Conservation (phyloP, 2,329 filamentous ascomycete genomes). For the Verticillium tricorpus region DNA sequence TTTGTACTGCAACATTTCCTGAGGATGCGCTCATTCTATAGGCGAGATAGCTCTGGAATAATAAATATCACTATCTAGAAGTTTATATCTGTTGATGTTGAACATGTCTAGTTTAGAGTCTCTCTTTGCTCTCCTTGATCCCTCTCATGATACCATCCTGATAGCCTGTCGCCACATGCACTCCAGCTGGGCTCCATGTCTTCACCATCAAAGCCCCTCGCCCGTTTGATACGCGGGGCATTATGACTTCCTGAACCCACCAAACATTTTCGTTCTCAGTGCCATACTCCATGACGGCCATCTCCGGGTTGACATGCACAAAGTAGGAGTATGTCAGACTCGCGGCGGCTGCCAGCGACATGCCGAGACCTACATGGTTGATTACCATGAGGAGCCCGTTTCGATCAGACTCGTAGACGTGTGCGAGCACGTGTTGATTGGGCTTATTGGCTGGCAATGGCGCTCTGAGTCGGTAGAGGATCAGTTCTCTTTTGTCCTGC, state of each 20-base stretch:
- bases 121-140: conserved; percentile 14
- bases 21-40: too few relatives aligned
- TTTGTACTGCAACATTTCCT: too few relatives aligned
- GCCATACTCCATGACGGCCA: conserved; percentile 38
- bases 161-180: conserved; percentile 50
- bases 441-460: conserved; percentile 34
- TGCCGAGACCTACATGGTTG: conserved; percentile 44
- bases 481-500: conserved; percentile 41
- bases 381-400: conserved; percentile 49
- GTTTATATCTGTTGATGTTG: too few relatives aligned
- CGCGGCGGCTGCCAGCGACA: conserved; percentile 33
- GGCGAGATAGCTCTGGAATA: too few relatives aligned
- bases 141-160: conserved; percentile 42
- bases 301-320: conserved; percentile 44
- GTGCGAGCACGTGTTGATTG: conserved; percentile 42
- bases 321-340: conserved; percentile 48
- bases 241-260: conserved; percentile 51
- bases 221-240: conserved; percentile 41
- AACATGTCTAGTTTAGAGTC: conserved; percentile 13
- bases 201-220: conserved; percentile 43
- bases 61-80: too few relatives aligned
- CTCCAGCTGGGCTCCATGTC: conserved; percentile 49
- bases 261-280: conserved; percentile 31
- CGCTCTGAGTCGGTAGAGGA: conserved; percentile 43
- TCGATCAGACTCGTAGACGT: conserved; percentile 49